These are phyloP conservation scores for Teratosphaeria destructans DNA, from an alignment of 2,329 filamentous ascomycete genomes.

Conservation along the genomic window DNA sequence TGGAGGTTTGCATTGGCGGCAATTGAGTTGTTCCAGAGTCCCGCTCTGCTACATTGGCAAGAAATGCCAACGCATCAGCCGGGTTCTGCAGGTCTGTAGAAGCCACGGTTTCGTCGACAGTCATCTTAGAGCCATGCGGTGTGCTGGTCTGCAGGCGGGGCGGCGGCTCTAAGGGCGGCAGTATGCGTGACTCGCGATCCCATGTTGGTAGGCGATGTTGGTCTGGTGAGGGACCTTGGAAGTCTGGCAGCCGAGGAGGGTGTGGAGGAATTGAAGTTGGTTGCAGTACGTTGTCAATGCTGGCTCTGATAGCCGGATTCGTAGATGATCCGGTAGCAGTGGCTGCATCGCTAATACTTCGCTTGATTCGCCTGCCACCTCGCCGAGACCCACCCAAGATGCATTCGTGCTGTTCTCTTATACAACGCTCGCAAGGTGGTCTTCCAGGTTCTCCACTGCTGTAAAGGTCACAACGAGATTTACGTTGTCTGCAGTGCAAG, in stretches of 20 bases:
- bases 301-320: not conserved
- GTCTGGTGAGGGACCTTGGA: constrained; percentile 1
- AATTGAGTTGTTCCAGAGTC: constrained; percentile 18
- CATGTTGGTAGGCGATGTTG: constrained; percentile 7
- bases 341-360: constrained; percentile 5
- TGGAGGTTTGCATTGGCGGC: constrained; percentile 19
- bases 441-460: constrained; percentile 21
- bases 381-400: constrained; percentile 22
- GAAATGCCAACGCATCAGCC: constrained; percentile 24
- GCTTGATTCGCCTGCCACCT: constrained; percentile 22
- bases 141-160: constrained; percentile 8
- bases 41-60: constrained; percentile 24
- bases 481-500: constrained; percentile 24
- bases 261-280: constrained; percentile 6
- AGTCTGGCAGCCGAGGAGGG: constrained; percentile 1
- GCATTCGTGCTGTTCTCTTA: constrained; percentile 25
- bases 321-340: not conserved
- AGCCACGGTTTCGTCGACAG: constrained; percentile 22
- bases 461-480: constrained; percentile 25
- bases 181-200: constrained; percentile 16
- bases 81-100: constrained; percentile 25
- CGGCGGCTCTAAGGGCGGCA: constrained; percentile 18
- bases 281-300: constrained; percentile 11
- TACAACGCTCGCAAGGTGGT: constrained; percentile 24
- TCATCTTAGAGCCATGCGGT: constrained; percentile 16